phyloP scores from a whole-genome alignment of 345 rosid genomes.

The Salix dunnii region DNA sequence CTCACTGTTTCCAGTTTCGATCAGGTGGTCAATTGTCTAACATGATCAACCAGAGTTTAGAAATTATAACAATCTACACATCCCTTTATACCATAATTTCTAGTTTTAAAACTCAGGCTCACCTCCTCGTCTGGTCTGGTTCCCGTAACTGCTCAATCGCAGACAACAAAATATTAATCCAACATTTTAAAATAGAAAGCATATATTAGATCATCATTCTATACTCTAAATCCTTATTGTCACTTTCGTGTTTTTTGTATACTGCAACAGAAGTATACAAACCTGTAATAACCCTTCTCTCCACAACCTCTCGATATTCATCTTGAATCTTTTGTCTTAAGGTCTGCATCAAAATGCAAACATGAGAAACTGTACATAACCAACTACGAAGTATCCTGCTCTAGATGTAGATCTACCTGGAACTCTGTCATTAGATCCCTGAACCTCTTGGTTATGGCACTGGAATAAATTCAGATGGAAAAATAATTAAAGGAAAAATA shows the following conservation, averaged over 20 bases:
- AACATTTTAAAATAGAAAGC: background rate
- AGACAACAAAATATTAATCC: constrained; percentile 5
- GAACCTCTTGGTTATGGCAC: constrained; percentile 59
- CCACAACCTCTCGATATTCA: constrained; percentile 88
- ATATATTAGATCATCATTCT: background rate
- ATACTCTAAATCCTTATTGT: background rate
- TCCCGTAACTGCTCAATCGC: constrained; percentile 51
- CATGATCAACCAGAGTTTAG: constrained; percentile 1
- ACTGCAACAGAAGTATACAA: constrained; percentile 8
- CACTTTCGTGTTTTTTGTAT: background rate
- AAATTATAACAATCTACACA: constrained; percentile 24
- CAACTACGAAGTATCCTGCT: background rate
- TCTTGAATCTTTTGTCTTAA: constrained; percentile 80
- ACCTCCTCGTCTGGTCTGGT: constrained; percentile 71
- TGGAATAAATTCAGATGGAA: constrained; percentile 27
- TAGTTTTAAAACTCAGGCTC: constrained; percentile 17
- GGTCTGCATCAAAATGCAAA: constrained; percentile 41
- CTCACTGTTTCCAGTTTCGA: constrained; percentile 92
- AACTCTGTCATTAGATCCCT: constrained; percentile 80
- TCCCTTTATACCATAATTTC: constrained; percentile 6
- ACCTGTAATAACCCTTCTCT: constrained; percentile 89
- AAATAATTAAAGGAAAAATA: background rate
- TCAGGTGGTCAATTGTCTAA: constrained; percentile 78
- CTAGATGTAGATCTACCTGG: constrained; percentile 47
- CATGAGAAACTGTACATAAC: constrained; percentile 4